Base-by-base conservation (phyloP, 148 eudicot species). In the Vaccinium darrowii region DNA sequence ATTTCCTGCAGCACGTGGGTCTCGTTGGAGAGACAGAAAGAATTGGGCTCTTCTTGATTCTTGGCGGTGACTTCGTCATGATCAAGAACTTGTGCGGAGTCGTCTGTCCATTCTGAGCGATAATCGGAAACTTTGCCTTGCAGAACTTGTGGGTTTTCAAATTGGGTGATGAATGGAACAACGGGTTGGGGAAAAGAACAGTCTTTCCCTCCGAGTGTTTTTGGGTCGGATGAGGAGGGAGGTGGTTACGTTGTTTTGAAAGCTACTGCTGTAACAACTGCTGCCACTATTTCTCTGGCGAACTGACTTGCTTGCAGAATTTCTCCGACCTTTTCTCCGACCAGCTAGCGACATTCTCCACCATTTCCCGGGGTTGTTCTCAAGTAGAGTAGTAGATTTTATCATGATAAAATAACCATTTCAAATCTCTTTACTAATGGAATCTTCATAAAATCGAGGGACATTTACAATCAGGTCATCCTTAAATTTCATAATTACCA, bases 321-420 rank as follows among this genome's bases (percentile, higher is more conserved):
- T 88, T 97, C 98, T 27, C 91, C 91, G 3, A 97, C 92, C 49
- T 98, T 97, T 87, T 94, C 99, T 81, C 93, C 94, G 11, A 95
- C 85, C 2, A 97, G 86, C 99, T 67, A 95, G 87, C 3, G 99
- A 97, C 98, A 94, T 95, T 88, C 90, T 81, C 50, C 92, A 88
- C 99, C 99, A 97, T 21, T 97, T 98, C 69, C 92, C 96, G 3
- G 39, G 39, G 39, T 36, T 2, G 39, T 36, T 36, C 39, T 36
- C 36, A 33, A 33, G n/a, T n/a, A 27, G 0, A 27, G 27, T 0
- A 27, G 39, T 36, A 36, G 3, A 36, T 33, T 33, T 1, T 33
- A 33, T 33, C 3, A 33, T 36, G 39, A 36, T 36, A 36, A 36
- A 36, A 36, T 36, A 36, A 36, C 39, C 39, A 36, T 36, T 36